Base-by-base conservation (phyloP, 805 yeast species). In the Ogataea pilisensis region DNA sequence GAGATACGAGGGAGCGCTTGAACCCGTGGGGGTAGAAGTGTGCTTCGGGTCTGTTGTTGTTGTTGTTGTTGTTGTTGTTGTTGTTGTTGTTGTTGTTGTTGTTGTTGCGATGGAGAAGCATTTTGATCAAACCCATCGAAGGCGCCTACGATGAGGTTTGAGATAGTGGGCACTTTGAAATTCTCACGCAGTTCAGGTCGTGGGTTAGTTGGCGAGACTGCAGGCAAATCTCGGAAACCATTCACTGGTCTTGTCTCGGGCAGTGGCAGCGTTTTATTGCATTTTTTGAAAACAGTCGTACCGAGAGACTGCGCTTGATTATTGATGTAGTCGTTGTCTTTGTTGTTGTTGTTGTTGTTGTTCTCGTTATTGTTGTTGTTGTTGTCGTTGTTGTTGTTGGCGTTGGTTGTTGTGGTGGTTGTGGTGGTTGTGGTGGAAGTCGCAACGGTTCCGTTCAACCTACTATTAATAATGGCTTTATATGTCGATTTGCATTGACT, bases 401-500 rank as follows among this genome's bases (percentile, higher is more conserved):
- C n/a, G n/a, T 13, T 11, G 21, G 9, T 19, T 19, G 24, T 5
- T 31, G 34, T 28, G 35, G n/a, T 38, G 36, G 26, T 24, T 24
- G n/a, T 6, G 28, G 21, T 5, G 30, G 31, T 32, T 30, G 38
- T 20, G 32, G 41, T 6, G 39, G 9, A 16, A 24, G 34, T 11
- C n/a, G 37, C 6, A 27, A 5, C 29, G 31, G 4, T 14, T 14
- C 14, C 14, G 18, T n/a, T 21, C n/a, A 6, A 8, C 8, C 4
- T 27, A 17, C 19, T 34, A 9, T 27, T 30, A 5, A 31, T 33
- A n/a, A n/a, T n/a, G n/a, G 39, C 17, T 14, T 41, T 42, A 17
- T 51, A 54, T 3, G 58, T 49, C 8, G 41, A 36, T 25, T 58
- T 59, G 42, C 80, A 70, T 55, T 79, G 83, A 28, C 72, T 71